Evolutionary conservation across 805 yeast genomes (phyloP).

Genomic region (Metschnikowia lachancei): DNA sequence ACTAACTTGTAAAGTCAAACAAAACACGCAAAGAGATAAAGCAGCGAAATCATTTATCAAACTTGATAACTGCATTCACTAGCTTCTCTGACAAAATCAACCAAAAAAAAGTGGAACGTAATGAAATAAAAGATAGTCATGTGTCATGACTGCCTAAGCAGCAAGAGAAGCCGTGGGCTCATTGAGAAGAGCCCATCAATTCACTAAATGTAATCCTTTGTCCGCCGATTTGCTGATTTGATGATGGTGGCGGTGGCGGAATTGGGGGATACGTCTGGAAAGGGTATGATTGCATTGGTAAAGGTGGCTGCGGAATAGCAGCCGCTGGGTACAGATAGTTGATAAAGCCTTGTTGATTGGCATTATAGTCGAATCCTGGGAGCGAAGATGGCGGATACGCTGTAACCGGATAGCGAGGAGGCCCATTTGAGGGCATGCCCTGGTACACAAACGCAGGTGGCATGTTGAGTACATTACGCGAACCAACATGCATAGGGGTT

Average conservation of each 20-base stretch:
- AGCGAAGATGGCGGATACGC: conserved; percentile 26
- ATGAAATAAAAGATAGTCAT: conserved; percentile 2
- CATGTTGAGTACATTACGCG: conserved; percentile 10
- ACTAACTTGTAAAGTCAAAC: not conserved
- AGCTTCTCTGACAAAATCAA: not conserved
- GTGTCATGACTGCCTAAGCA: not conserved
- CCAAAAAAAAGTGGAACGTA: conserved; percentile 1
- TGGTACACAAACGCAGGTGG: conserved; percentile 20
- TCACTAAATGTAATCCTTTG: conserved; percentile 43
- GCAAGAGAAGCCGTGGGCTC: not conserved
- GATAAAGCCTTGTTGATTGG: conserved; percentile 33
- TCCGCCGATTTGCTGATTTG: conserved; percentile 22
- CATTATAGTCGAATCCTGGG: conserved; percentile 33
- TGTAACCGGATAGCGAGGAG: conserved; percentile 33
- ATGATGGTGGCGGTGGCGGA: conserved; percentile 18
- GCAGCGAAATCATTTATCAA: not conserved
- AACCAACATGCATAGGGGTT: not conserved
- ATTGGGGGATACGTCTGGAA: conserved; percentile 16
- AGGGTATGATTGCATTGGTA: conserved; percentile 18
- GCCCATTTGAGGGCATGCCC: conserved; percentile 23
- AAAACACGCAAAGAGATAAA: not conserved
- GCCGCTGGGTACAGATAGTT: conserved; percentile 29
- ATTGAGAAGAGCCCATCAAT: conserved; percentile 30
- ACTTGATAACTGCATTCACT: not conserved
- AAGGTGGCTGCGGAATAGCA: conserved; percentile 18